Conservation (phyloP, 805 yeast genomes). For the Candida lessepsii region DNA sequence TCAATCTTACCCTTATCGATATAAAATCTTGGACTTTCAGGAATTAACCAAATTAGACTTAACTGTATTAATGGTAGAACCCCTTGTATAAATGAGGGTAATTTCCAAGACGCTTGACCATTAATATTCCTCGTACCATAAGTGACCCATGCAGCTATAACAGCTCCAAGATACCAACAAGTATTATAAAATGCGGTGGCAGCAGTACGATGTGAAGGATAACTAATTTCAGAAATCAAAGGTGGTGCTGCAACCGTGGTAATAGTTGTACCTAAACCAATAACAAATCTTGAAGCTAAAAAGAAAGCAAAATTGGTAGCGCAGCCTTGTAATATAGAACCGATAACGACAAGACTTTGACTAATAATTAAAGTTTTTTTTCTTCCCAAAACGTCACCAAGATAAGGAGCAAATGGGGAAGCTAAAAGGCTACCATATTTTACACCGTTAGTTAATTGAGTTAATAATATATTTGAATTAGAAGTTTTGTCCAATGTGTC, state of each 20-base stretch:
- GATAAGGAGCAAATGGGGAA: constrained; percentile 22
- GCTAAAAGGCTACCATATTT: constrained; percentile 38
- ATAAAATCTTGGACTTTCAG: constrained; percentile 49
- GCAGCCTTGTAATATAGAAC: constrained; percentile 36
- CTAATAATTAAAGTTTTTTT: constrained; percentile 26
- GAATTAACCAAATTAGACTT: constrained; percentile 34
- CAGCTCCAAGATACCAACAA: constrained; percentile 51
- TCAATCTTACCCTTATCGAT: constrained; percentile 35
- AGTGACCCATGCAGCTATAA: constrained; percentile 44
- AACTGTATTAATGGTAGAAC: constrained; percentile 44
- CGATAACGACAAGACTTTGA: constrained; percentile 22
- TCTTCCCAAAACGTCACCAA: constrained; percentile 39
- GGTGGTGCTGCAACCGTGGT: constrained; percentile 44
- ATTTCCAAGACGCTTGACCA: constrained; percentile 47
- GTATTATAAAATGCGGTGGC: constrained; percentile 46
- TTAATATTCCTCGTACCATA: constrained; percentile 14
- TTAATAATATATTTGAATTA: neutral
- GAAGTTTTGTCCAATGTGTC: constrained; percentile 38
- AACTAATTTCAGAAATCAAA: constrained; percentile 48
- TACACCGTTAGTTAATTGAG: constrained; percentile 27
- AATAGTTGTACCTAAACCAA: constrained; percentile 45
- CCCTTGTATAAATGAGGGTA: constrained; percentile 52
- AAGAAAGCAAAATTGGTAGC: constrained; percentile 33
- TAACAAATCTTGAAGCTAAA: constrained; percentile 44
- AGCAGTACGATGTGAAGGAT: constrained; percentile 42